Percentiles rank a stretch among this genome's conserved stretches.
Conservation (phyloP, 495 filamentous ascomycete species). For the Talaromyces borbonicus region DNA sequence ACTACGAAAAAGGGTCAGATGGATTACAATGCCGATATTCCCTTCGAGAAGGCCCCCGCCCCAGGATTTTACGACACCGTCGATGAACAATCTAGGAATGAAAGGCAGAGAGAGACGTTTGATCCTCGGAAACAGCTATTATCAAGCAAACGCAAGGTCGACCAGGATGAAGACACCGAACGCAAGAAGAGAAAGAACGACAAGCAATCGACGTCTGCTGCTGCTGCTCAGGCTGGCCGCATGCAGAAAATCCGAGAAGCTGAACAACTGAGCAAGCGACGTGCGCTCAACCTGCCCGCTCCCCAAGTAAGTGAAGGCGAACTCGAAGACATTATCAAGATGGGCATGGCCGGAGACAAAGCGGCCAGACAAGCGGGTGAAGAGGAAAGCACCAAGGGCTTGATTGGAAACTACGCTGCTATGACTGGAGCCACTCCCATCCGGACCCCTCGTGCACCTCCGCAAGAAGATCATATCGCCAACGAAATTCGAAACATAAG, state of each 20-base stretch:
- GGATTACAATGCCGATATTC: conserved; percentile 99
- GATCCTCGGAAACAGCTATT: conserved; percentile 92
- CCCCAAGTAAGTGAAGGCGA: conserved; percentile 90
- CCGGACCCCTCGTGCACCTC: conserved; percentile 78
- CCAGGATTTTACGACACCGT: conserved; percentile 89
- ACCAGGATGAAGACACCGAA: conserved; percentile 72
- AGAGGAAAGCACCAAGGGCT: conserved; percentile 77
- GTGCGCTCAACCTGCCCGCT: conserved; percentile 65
- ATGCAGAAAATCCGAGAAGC: conserved; percentile 94
- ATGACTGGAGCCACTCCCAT: conserved; percentile 81
- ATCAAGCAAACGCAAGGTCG: conserved; percentile 91
- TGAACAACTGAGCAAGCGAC: conserved; percentile 88
- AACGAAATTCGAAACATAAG: conserved; percentile 95
- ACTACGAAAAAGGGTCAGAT: conserved; percentile 90
- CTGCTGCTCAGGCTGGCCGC: conserved; percentile 88
- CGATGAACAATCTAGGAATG: conserved; percentile 72
- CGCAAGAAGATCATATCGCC: conserved; percentile 88
- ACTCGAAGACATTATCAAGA: conserved; percentile 96
- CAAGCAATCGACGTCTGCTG: conserved; percentile 70
- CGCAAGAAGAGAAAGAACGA: conserved; percentile 81
- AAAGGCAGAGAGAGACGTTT: conserved; percentile 77
- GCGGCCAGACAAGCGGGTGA: conserved; percentile 66
- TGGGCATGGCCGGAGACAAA: conserved; percentile 89
- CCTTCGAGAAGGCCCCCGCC: conserved; percentile 86
- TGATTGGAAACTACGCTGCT: conserved; percentile 73